These are phyloP conservation scores for Mycena sp. DNA, from an alignment of 1,284 basidiomycete species.

Conservation along the genomic window DNA sequence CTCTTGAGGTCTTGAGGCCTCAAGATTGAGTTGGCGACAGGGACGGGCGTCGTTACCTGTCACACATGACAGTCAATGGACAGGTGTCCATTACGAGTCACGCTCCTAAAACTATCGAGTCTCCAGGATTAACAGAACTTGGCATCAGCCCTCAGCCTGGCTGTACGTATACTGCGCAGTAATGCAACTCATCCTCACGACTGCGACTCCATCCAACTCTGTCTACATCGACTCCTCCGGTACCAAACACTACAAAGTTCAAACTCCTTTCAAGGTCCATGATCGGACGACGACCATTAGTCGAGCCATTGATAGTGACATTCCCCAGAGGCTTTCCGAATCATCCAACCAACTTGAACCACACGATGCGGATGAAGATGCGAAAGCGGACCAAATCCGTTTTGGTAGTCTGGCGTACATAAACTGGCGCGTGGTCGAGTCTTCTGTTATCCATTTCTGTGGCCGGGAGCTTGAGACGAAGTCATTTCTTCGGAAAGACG, in stretches of 20 bases:
- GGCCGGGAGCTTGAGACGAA: constrained; percentile 32
- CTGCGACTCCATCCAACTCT: constrained; percentile 33
- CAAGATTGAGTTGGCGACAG: too few relatives aligned
- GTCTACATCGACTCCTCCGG: constrained; percentile 40
- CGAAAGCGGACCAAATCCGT: neutral
- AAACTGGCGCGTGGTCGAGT: constrained; percentile 38
- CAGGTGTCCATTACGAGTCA: too few relatives aligned
- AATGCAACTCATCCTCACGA: constrained; percentile 39
- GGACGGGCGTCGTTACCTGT: too few relatives aligned
- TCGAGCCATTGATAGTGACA: constrained; percentile 25
- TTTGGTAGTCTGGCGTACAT: constrained; percentile 42
- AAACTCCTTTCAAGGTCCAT: constrained; percentile 29
- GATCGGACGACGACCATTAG: constrained; percentile 29
- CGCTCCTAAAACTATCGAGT: too few relatives aligned
- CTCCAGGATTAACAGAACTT: too few relatives aligned
- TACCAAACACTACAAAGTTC: constrained; percentile 39
- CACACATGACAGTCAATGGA: too few relatives aligned
- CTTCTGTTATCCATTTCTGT: constrained; percentile 38
- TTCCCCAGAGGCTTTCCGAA: neutral
- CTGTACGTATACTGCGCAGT: too few relatives aligned
- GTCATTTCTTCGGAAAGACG: constrained; percentile 40
- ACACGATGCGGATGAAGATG: neutral
- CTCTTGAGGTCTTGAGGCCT: too few relatives aligned
- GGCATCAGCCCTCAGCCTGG: too few relatives aligned
- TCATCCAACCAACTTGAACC: neutral